Percentiles rank a stretch among this genome's conserved stretches.
These are phyloP conservation scores for Zygosaccharomyces gambellarensis DNA, from an alignment of 805 yeast species.

Conservation along the genomic window DNA sequence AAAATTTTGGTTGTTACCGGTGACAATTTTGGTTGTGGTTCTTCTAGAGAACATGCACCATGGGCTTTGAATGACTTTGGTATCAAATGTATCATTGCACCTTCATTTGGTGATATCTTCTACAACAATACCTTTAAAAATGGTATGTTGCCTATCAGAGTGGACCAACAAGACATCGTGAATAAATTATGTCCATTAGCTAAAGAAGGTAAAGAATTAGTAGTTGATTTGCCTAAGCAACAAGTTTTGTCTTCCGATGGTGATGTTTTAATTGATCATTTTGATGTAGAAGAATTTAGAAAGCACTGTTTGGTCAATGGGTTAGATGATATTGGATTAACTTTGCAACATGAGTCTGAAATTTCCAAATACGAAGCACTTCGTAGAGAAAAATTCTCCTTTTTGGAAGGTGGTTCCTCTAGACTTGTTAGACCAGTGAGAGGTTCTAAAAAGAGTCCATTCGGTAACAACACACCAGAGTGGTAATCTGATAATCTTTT, in stretches of 20 bases:
- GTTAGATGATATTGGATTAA: conserved; percentile 93
- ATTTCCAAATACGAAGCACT: conserved; percentile 68
- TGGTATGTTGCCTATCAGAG: conserved; percentile 87
- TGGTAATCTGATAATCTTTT: conserved; percentile 45
- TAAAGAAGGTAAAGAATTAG: conserved; percentile 57
- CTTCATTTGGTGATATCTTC: conserved; percentile 97
- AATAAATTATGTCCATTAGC: conserved; percentile 79
- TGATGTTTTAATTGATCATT: conserved; percentile 71
- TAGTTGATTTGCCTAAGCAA: conserved; percentile 85
- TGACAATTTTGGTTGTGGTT: conserved; percentile 98
- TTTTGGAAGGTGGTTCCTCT: conserved; percentile 81
- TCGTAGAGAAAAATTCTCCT: conserved; percentile 78
- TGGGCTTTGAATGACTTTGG: conserved; percentile 99
- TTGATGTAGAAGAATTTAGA: conserved; percentile 87
- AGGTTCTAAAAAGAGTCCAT: conserved; percentile 64
- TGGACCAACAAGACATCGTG: conserved; percentile 71
- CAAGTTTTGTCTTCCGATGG: conserved; percentile 62
- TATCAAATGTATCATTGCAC: conserved; percentile 91
- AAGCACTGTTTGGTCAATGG: conserved; percentile 94
- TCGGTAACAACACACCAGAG: conserved; percentile 66
- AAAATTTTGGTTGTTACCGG: conserved; percentile 88
- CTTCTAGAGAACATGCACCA: conserved; percentile 98
- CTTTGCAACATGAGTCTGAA: conserved; percentile 79
- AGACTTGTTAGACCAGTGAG: conserved; percentile 57
- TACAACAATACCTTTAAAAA: conserved; percentile 96